Conservation (phyloP, 2,329 filamentous ascomycete species). For the Fusarium neocosmosporiellum region DNA sequence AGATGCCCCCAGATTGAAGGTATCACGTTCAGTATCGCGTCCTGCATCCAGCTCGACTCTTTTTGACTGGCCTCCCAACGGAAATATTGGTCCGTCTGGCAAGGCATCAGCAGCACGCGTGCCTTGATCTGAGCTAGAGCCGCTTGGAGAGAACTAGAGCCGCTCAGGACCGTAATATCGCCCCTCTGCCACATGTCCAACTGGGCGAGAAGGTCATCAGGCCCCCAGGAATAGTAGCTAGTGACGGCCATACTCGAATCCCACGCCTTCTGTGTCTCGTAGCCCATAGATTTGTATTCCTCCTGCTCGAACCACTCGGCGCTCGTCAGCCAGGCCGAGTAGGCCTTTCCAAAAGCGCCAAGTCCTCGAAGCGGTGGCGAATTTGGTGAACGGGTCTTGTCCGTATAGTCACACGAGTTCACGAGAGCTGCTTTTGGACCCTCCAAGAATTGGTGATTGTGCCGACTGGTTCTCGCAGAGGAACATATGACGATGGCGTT, state of each 20-base stretch:
- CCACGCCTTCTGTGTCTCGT: conserved; percentile 52
- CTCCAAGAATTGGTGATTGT: conserved; percentile 61
- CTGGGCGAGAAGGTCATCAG: conserved; percentile 56
- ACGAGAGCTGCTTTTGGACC: conserved; percentile 57
- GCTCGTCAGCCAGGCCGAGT: conserved; percentile 60
- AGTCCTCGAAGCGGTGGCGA: conserved; percentile 44
- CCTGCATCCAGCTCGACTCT: conserved; percentile 45
- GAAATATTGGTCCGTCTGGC: conserved; percentile 75
- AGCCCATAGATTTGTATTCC: conserved; percentile 51
- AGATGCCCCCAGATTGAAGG: conserved; percentile 53
- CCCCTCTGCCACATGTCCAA: conserved; percentile 59
- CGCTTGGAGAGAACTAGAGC: conserved; percentile 54
- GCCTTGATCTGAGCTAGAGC: conserved; percentile 70
- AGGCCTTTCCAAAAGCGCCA: conserved; percentile 57
- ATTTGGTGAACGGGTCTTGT: background rate
- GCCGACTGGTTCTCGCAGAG: conserved; percentile 56
- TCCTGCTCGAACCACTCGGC: conserved; percentile 57
- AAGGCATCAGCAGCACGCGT: conserved; percentile 70
- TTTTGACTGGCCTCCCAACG: conserved; percentile 52
- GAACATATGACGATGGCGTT: conserved; percentile 58
- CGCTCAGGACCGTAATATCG: conserved; percentile 45
- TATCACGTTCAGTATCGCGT: conserved; percentile 47
- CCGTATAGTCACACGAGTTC: conserved; percentile 54
- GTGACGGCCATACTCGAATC: conserved; percentile 43
- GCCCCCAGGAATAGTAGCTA: conserved; percentile 53